Conservation (phyloP, 2,329 filamentous ascomycete genomes). For the Plectosphaerella cucumerina region DNA sequence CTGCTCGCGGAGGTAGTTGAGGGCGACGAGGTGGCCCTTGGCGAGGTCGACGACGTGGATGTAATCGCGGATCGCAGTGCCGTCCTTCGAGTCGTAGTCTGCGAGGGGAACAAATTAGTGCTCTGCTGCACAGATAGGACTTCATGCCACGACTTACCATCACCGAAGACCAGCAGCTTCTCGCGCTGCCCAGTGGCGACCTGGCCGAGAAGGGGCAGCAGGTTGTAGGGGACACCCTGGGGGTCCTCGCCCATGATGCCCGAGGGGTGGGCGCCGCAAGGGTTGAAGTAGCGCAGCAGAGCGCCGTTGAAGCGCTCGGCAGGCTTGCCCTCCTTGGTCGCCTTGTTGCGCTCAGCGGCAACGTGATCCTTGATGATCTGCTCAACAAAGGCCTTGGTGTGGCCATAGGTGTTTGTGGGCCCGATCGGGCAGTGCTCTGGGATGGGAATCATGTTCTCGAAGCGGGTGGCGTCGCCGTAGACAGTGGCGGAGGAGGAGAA, state of each 20-base stretch:
- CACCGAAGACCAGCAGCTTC: conserved; percentile 90
- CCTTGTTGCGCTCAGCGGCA: conserved; percentile 78
- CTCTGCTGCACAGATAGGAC: neutral
- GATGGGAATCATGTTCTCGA: conserved; percentile 98
- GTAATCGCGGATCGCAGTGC: conserved; percentile 95
- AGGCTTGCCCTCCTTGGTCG: conserved; percentile 73
- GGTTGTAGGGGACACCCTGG: conserved; percentile 90
- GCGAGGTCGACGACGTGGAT: conserved; percentile 94
- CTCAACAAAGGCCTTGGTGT: conserved; percentile 93
- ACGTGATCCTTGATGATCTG: conserved; percentile 87
- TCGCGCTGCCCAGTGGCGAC: conserved; percentile 93
- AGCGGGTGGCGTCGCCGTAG: conserved; percentile 94
- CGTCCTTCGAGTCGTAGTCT: conserved; percentile 91
- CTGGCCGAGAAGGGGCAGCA: conserved; percentile 89
- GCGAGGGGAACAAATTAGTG: conserved; percentile 13
- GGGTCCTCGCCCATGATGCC: conserved; percentile 99
- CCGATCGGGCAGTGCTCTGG: conserved; percentile 94
- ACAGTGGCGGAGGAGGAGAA: conserved; percentile 98
- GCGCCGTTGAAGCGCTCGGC: conserved; percentile 88
- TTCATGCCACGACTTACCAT: conserved; percentile 55
- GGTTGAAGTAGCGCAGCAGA: conserved; percentile 96
- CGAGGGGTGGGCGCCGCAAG: conserved; percentile 86
- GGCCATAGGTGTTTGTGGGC: conserved; percentile 95
- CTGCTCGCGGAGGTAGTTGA: conserved; percentile 81
- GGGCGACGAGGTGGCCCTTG: conserved; percentile 78